Evolutionary conservation across 495 filamentous ascomycete genomes (phyloP).

Genomic region (Neurospora terricola): DNA sequence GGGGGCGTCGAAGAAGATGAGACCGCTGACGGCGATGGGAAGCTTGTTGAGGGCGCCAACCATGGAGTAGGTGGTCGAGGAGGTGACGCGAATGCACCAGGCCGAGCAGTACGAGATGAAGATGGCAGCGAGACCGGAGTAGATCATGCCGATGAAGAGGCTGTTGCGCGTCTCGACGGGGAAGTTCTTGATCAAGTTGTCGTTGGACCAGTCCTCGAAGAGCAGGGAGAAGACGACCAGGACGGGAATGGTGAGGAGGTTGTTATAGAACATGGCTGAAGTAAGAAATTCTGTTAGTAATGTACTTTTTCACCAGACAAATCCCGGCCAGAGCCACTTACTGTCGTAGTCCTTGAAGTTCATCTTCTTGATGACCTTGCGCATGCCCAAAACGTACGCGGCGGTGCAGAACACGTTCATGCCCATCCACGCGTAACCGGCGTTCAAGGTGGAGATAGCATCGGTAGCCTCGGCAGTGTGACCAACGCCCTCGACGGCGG

Average conservation of each 20-base stretch:
- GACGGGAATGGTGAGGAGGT: constrained; percentile 91
- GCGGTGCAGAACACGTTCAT: constrained; percentile 95
- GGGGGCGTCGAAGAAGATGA: constrained; percentile 91
- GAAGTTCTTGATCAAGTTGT: constrained; percentile 83
- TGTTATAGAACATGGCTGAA: constrained; percentile 99
- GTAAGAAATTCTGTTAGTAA: constrained; percentile 6
- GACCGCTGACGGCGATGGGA: constrained; percentile 79
- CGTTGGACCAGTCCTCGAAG: constrained; percentile 82
- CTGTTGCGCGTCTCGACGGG: constrained; percentile 62
- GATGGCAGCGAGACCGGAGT: constrained; percentile 86
- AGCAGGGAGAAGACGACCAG: constrained; percentile 73
- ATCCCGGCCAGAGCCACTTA: constrained; percentile 39
- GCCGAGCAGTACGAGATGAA: constrained; percentile 98
- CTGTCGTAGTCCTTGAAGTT: constrained; percentile 99
- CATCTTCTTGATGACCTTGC: constrained; percentile 97
- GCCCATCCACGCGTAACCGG: constrained; percentile 97
- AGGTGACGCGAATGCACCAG: constrained; percentile 96
- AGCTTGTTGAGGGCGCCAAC: constrained; percentile 97
- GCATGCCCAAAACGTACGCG: constrained; percentile 83
- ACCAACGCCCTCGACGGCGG: constrained; percentile 58
- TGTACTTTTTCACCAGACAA: not conserved
- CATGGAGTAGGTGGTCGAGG: constrained; percentile 96
- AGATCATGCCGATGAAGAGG: constrained; percentile 78
- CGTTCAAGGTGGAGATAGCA: constrained; percentile 80
- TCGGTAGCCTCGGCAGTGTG: constrained; percentile 52